Percentiles rank a stretch among this genome's conserved stretches.
phyloP scores from a whole-genome alignment of 2,329 filamentous ascomycete genomes.

The Juglanconis sp. region DNA sequence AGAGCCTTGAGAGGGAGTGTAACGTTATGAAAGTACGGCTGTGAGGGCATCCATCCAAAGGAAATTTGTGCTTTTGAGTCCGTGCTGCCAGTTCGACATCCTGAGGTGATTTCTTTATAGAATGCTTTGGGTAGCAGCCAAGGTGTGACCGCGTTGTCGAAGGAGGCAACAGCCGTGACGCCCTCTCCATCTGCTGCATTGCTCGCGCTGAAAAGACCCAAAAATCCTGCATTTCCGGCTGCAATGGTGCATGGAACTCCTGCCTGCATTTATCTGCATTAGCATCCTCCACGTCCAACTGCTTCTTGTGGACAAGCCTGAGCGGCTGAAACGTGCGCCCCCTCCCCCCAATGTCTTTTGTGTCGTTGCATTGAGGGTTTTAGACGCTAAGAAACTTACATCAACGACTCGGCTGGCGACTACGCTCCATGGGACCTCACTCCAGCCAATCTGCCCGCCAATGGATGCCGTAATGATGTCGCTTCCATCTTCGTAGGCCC shows the following conservation, averaged over 20 bases:
- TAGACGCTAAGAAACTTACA: neutral
- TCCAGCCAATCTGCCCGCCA: slow-evolving; percentile 27
- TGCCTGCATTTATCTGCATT: neutral
- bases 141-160: slow-evolving; percentile 22
- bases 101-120: slow-evolving; percentile 14
- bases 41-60: slow-evolving; percentile 20
- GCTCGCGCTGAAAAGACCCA: slow-evolving; percentile 23
- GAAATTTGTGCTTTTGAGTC: neutral
- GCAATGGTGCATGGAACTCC: slow-evolving; percentile 28
- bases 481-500: slow-evolving; percentile 38
- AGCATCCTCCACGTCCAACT: no score
- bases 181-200: slow-evolving; percentile 24
- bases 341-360: no score
- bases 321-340: no score
- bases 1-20: slow-evolving; percentile 27
- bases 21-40: slow-evolving; percentile 14
- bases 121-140: slow-evolving; percentile 18
- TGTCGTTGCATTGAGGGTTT: no score
- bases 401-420: slow-evolving; percentile 27
- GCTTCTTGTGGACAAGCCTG: no score
- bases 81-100: neutral
- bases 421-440: slow-evolving; percentile 24
- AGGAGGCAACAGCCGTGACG: slow-evolving; percentile 24
- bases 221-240: slow-evolving; percentile 24
- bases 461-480: slow-evolving; percentile 32